These are phyloP conservation scores for Maudiozyma serrabonitensis DNA, from an alignment of 805 yeast genomes.

Conservation along the genomic window DNA sequence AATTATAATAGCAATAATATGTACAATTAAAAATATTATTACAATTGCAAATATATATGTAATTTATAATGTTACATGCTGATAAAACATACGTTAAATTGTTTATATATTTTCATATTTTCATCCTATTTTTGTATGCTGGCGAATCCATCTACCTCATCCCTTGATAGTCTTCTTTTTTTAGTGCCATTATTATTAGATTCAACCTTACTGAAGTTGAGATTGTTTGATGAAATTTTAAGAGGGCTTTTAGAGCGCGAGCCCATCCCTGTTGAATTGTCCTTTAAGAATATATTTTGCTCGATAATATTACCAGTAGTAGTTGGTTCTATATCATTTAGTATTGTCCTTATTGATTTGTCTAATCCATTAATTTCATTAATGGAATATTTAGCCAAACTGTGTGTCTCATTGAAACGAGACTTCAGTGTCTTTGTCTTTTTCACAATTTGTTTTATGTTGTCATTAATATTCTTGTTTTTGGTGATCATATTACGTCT, in stretches of 20 bases:
- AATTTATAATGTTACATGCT: not conserved
- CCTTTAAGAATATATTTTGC: not conserved
- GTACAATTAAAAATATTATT: no score
- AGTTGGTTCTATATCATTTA: constrained; percentile 4
- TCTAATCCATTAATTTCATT: constrained; percentile 6
- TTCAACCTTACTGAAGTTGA: not conserved
- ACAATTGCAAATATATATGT: no score
- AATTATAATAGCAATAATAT: no score
- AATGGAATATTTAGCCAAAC: constrained; percentile 5
- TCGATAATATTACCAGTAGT: not conserved
- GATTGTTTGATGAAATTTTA: not conserved
- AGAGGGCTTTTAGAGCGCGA: not conserved
- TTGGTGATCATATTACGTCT: constrained; percentile 4
- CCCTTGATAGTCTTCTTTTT: not conserved
- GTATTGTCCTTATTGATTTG: constrained; percentile 7
- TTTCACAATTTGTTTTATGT: constrained; percentile 12
- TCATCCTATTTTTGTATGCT: not conserved
- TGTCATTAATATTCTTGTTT: constrained; percentile 9
- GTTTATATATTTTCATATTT: no score
- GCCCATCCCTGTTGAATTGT: not conserved
- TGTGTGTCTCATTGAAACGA: constrained; percentile 4
- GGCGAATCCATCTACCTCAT: not conserved
- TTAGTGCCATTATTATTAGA: not conserved
- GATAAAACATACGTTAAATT: not conserved
- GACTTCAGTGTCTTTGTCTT: constrained; percentile 12